Percentiles rank a stretch among this genome's conserved stretches.
Conservation (phyloP, 2,329 filamentous ascomycete species). For the Ophiocordyceps camponoti-rufipedis region DNA sequence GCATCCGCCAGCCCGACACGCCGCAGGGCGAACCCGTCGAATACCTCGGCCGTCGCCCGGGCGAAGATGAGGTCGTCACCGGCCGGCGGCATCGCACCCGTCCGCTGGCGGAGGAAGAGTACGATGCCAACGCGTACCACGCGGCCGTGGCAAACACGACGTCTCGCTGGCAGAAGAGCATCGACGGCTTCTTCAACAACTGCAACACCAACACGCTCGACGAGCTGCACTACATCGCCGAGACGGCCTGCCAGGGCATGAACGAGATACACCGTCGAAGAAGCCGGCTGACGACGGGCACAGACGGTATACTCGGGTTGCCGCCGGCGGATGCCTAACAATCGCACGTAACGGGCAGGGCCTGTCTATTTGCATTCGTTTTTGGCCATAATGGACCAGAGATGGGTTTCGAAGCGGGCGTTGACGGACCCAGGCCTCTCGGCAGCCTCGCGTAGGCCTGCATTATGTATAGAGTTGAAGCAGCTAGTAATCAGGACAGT, state of each 20-base stretch:
- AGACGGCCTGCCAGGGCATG: constrained; percentile 24
- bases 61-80: constrained; percentile 8
- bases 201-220: constrained; percentile 23
- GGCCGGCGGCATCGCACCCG: constrained; percentile 10
- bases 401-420: neutral
- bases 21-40: constrained; percentile 14
- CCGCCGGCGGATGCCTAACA: neutral
- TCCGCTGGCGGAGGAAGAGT: constrained; percentile 12
- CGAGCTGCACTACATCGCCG: constrained; percentile 23
- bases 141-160: constrained; percentile 19
- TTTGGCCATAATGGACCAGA: neutral
- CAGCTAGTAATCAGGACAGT: neutral
- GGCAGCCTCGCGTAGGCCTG: neutral
- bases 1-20: constrained; percentile 18
- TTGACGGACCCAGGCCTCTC: neutral
- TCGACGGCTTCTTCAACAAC: constrained; percentile 26
- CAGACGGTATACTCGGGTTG: constrained; percentile 9
- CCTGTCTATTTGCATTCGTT: neutral
- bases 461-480: neutral
- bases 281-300: constrained; percentile 11
- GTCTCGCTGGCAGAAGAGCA: constrained; percentile 21
- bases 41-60: constrained; percentile 13
- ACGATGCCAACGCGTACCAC: constrained; percentile 18
- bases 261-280: constrained; percentile 20
- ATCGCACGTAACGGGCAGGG: too few relatives aligned